A percentile compares a stretch with the other conserved stretches of the same genome.
These are phyloP conservation scores for Terfezia claveryi DNA, from an alignment of 495 filamentous ascomycete genomes.

Conservation along the genomic window DNA sequence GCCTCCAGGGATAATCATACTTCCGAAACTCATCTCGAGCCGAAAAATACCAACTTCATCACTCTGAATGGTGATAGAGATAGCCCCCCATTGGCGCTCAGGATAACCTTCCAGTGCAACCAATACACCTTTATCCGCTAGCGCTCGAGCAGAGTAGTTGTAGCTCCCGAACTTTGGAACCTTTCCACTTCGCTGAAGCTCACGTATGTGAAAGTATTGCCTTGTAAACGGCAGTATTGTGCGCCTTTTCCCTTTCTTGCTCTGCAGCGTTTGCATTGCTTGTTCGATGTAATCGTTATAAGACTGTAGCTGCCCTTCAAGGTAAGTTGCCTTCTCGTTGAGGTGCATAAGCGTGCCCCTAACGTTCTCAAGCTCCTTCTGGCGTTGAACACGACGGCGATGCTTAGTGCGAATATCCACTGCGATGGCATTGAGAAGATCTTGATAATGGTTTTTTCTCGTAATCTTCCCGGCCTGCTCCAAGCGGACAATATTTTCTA, in stretches of 20 bases:
- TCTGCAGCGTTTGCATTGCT: conserved; percentile 94
- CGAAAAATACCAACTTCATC: conserved; percentile 91
- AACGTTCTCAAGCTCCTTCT: conserved; percentile 75
- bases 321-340: conserved; percentile 73
- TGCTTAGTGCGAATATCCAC: conserved; percentile 95
- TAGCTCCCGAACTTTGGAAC: conserved; percentile 92
- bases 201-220: conserved; percentile 93
- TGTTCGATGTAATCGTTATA: conserved; percentile 99
- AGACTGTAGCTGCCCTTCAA: conserved; percentile 84
- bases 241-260: conserved; percentile 86
- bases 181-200: conserved; percentile 72
- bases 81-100: conserved; percentile 71
- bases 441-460: conserved; percentile 85
- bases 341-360: conserved; percentile 62
- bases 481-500: conserved; percentile 82
- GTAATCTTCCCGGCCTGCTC: conserved; percentile 70
- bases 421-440: conserved; percentile 87
- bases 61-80: conserved; percentile 80
- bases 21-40: conserved; percentile 74
- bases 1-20: conserved; percentile 88
- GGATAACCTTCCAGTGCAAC: conserved; percentile 67
- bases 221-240: conserved; percentile 95
- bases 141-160: conserved; percentile 78
- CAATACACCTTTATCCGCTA: conserved; percentile 83
- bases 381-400: conserved; percentile 67